Evolutionary conservation across 1,139 yeast genomes (phyloP).

Genomic region (Pichia sp.): DNA sequence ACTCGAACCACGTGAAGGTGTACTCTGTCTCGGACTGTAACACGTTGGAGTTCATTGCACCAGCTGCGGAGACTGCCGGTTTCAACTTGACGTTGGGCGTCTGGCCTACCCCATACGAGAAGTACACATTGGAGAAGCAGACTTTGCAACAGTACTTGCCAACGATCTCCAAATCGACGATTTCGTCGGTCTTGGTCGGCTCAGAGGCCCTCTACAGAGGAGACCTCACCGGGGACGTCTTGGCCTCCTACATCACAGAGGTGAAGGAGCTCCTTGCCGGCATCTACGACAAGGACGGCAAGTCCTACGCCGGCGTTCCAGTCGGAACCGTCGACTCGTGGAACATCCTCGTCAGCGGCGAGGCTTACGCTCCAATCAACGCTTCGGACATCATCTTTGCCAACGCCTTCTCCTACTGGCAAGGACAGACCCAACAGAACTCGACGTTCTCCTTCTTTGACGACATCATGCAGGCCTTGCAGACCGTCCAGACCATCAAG

Average conservation of each 20-base stretch:
- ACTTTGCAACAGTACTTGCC: conserved; percentile 73
- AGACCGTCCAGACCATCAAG: conserved; percentile 76
- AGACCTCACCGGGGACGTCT: conserved; percentile 65
- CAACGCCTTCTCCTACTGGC: conserved; percentile 98
- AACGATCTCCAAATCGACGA: conserved; percentile 57
- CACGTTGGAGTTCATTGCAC: conserved; percentile 76
- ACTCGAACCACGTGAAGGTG: conserved; percentile 65
- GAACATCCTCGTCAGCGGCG: conserved; percentile 84
- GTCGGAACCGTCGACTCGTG: conserved; percentile 96
- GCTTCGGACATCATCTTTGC: conserved; percentile 84
- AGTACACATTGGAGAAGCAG: conserved; percentile 61
- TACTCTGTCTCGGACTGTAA: conserved; percentile 87
- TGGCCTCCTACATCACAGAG: conserved; percentile 59
- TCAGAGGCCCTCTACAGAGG: conserved; percentile 89
- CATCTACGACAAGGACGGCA: conserved; percentile 76
- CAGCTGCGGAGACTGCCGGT: conserved; percentile 75
- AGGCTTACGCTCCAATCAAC: conserved; percentile 60
- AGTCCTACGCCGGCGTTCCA: conserved; percentile 62
- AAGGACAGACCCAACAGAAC: conserved; percentile 80
- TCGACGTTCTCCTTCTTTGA: conserved; percentile 89
- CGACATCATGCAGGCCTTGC: conserved; percentile 94
- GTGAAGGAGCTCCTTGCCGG: conserved; percentile 52
- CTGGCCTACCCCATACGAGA: conserved; percentile 84
- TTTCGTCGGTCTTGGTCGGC: conserved; percentile 77
- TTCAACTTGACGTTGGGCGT: conserved; percentile 72